phyloP scores from a whole-genome alignment of 2,329 filamentous ascomycete genomes.

The Domatiomyces globalis region DNA sequence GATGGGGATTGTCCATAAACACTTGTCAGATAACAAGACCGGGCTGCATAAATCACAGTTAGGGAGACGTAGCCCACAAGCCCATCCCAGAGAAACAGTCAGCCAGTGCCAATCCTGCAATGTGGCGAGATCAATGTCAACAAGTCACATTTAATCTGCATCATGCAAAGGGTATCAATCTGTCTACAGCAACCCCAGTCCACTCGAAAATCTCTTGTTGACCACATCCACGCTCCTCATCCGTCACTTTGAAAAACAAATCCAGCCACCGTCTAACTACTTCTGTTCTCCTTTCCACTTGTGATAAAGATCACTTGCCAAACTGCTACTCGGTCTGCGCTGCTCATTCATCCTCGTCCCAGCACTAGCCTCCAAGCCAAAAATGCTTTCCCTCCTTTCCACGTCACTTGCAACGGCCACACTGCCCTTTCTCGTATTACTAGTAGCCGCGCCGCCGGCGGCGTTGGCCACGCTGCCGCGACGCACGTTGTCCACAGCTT shows the following conservation, averaged over 20 bases:
- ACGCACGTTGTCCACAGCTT: slow-evolving; percentile 9
- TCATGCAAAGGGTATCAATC: neutral
- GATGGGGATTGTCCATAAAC: neutral
- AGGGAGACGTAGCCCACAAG: neutral
- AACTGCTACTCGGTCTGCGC: slow-evolving; percentile 13
- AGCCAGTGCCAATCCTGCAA: no score
- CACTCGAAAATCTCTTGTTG: no score
- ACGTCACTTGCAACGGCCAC: slow-evolving; percentile 17
- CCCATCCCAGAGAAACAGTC: no score
- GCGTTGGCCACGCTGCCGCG: slow-evolving; percentile 8
- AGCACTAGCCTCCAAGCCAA: slow-evolving; percentile 16
- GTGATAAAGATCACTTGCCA: slow-evolving; percentile 15
- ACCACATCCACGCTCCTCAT: neutral
- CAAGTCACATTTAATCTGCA: neutral
- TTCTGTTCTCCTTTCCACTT: slow-evolving; percentile 15
- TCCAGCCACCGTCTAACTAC: neutral
- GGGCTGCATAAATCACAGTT: neutral
- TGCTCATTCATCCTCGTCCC: slow-evolving; percentile 13
- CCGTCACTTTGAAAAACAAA: no score
- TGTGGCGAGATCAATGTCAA: no score
- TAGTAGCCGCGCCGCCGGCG: slow-evolving; percentile 12
- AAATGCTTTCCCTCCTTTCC: slow-evolving; percentile 16
- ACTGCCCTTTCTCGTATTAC: slow-evolving; percentile 15
- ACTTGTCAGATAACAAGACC: neutral
- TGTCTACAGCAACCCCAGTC: neutral